These are phyloP conservation scores for Lactifluus piperatus DNA, from an alignment of 768 basidiomycete species.

Conservation along the genomic window DNA sequence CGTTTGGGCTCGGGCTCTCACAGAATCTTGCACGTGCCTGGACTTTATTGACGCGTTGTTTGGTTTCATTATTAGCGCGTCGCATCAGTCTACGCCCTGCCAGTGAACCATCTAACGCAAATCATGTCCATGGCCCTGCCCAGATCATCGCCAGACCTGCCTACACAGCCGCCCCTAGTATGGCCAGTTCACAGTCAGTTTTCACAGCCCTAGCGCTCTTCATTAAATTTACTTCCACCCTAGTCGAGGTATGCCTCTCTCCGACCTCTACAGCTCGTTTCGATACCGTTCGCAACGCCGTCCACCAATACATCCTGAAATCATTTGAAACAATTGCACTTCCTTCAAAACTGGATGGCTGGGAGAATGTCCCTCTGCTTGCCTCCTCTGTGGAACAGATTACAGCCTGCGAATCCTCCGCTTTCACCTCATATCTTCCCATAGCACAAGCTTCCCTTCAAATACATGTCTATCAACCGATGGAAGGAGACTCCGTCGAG, in stretches of 20 bases:
- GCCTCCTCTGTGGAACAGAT: constrained; percentile 70
- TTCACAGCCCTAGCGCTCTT: background rate
- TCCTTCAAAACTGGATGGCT: constrained; percentile 68
- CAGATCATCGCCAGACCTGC: too few species aligned
- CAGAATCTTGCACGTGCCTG: constrained; percentile 19
- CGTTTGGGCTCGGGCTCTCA: too few species aligned
- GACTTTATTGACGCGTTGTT: too few species aligned
- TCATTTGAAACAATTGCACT: constrained; percentile 61
- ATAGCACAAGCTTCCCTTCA: constrained; percentile 56
- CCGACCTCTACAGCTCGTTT: constrained; percentile 61
- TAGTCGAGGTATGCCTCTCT: constrained; percentile 80
- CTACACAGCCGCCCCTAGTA: too few species aligned
- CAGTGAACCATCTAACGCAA: too few species aligned
- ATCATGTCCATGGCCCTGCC: too few species aligned
- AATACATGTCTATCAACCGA: constrained; percentile 84
- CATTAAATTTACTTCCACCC: background rate
- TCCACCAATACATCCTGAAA: constrained; percentile 43
- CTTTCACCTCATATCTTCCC: constrained; percentile 39
- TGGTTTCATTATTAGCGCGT: constrained; percentile 20
- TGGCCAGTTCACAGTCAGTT: constrained; percentile 63
- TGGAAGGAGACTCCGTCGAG: constrained; percentile 55
- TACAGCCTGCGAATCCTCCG: constrained; percentile 59
- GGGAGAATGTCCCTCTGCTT: constrained; percentile 68
- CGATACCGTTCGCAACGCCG: constrained; percentile 61
- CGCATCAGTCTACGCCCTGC: background rate